These are phyloP conservation scores for Starmerella geochares DNA, from an alignment of 805 yeast species.

Conservation along the genomic window DNA sequence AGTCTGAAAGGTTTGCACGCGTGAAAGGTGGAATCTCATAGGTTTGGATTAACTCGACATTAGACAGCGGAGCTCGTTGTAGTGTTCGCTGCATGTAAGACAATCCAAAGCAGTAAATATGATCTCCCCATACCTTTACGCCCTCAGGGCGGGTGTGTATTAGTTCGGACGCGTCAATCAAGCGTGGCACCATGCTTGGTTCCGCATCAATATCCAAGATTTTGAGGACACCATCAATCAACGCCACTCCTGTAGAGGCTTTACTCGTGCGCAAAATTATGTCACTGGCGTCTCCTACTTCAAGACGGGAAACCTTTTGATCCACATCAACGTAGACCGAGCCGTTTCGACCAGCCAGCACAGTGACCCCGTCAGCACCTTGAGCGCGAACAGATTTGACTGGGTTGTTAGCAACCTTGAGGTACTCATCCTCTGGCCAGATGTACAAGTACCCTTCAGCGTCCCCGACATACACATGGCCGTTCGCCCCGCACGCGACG, in stretches of 20 bases:
- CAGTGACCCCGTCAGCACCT: not conserved
- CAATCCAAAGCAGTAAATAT: not conserved
- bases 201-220: not conserved
- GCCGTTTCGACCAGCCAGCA: not conserved
- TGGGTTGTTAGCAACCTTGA: not conserved
- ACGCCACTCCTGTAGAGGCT: not conserved
- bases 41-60: not conserved
- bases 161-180: not conserved
- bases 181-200: not conserved
- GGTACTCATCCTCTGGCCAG: not conserved
- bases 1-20: not conserved
- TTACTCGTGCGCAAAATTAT: not conserved
- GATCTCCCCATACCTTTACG: not conserved
- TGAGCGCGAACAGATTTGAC: not conserved
- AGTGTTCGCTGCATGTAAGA: not conserved
- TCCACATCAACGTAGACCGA: not conserved
- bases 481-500: not conserved
- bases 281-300: not conserved
- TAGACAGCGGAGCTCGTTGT: not conserved
- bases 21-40: not conserved
- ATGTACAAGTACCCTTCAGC: not conserved
- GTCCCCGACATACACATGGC: not conserved
- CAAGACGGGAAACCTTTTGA: not conserved
- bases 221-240: not conserved
- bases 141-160: not conserved